A percentile compares a stretch with the other conserved stretches of the same genome.
Conservation (phyloP, 2,329 filamentous ascomycete genomes). For the Bipolaris sorokiniana region DNA sequence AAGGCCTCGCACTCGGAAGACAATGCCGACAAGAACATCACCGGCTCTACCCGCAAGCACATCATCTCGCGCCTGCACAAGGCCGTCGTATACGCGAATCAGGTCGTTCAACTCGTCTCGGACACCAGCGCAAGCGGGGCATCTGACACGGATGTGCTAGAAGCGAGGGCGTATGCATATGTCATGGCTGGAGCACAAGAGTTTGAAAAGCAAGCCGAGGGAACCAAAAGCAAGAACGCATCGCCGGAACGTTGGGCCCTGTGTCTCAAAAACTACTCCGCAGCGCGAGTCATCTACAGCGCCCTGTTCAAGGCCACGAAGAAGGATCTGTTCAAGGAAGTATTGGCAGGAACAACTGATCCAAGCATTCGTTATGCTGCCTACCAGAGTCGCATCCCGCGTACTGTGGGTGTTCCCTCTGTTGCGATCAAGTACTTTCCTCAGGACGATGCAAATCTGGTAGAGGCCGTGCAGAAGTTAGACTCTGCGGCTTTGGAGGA, state of each 20-base stretch:
- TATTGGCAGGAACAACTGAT: slow-evolving; percentile 84
- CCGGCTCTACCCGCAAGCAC: slow-evolving; percentile 80
- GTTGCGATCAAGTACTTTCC: slow-evolving; percentile 84
- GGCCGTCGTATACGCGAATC: slow-evolving; percentile 71
- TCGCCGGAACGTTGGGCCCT: slow-evolving; percentile 70
- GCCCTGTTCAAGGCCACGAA: slow-evolving; percentile 70
- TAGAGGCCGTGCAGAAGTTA: slow-evolving; percentile 71
- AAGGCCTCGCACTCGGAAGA: slow-evolving; percentile 82
- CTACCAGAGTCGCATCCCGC: slow-evolving; percentile 86
- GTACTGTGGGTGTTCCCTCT: slow-evolving; percentile 79
- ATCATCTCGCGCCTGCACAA: slow-evolving; percentile 88
- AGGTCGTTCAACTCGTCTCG: slow-evolving; percentile 70
- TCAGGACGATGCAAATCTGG: slow-evolving; percentile 65
- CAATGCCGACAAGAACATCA: slow-evolving; percentile 72
- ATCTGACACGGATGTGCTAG: slow-evolving; percentile 73
- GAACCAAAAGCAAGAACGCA: slow-evolving; percentile 46
- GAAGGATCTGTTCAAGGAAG: slow-evolving; percentile 82
- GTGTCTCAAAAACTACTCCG: slow-evolving; percentile 77
- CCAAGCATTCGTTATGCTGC: slow-evolving; percentile 93
- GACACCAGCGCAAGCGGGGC: slow-evolving; percentile 69
- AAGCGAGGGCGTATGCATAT: slow-evolving; percentile 82
- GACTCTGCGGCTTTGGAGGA: slow-evolving; percentile 61
- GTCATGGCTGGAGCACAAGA: slow-evolving; percentile 76
- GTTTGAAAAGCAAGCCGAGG: slow-evolving; percentile 79
- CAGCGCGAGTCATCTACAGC: slow-evolving; percentile 81